Base-by-base conservation (phyloP, 202 grass and related monocot genomes). In the Dendrocalamus latiflorus region DNA sequence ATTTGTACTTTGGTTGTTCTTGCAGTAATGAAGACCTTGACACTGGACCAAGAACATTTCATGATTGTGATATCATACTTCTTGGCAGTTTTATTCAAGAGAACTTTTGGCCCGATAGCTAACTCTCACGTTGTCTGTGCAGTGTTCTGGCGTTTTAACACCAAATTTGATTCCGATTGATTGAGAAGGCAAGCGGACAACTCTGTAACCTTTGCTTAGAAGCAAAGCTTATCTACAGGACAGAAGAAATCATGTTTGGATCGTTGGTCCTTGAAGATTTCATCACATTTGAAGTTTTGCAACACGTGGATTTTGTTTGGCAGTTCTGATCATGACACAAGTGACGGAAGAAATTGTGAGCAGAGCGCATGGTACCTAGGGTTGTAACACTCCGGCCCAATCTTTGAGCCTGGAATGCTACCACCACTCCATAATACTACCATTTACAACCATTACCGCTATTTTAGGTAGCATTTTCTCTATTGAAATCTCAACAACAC, bases 131-230 rank as follows among this genome's bases (percentile, higher is more conserved):
- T 6, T 25, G 8, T 58, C 8, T 68, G 50, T 37, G 64, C 22
- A 57, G 25, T 47, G 24, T 16, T 57, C 30, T 33, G 6, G 74
- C 68, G 81, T 83, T 83, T 70, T 67, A 45, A 24, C 60, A 21
- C 8, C n/a, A 58, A 58, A 68, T 42, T 56, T 38, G 36, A 36
- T 55, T 55, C 20, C 11, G 25, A 68, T 68, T 76, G 38, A 38
- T 58, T 5, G 26, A 77, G 22, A 68, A 69, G 24, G 51, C 50
- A 68, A 77, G 25, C 51, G 70, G 25, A 25, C 38, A 48, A 37
- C 72, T 76, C 18, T 41, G 26, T 77, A 76, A 57, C 12, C 62
- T 48, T 76, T 59, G 72, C 49, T 76, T 76, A 68, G 25, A 74
- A 65, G 51, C 51, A 80, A 58, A 60, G 36, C 20, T 74, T 58